Evolutionary conservation across 768 basidiomycete genomes (phyloP), one percentile per base, ranked within the genome.

Genomic region (Mycena maculata): DNA sequence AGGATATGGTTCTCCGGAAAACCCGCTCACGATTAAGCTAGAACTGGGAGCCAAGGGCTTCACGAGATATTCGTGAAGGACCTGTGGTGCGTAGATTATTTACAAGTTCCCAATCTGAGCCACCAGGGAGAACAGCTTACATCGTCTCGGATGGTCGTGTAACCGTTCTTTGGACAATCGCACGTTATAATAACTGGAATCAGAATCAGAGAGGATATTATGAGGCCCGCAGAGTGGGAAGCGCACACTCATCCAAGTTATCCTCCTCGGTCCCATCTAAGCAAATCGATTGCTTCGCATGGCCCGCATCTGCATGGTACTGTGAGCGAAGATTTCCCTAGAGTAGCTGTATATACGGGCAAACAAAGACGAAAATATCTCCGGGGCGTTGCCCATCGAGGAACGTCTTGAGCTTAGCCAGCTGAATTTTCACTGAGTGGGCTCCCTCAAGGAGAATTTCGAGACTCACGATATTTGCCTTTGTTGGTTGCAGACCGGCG

Each of bases 241-340:
- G 4, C 48, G 18, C 4, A 60, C 59, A 33, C 38, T 60, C 59
- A 60, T 61, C 60, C 1, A 53, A 23, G 10, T 41, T 41, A 44
- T 61, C 60, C n/a, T 41, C 27, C 30, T 61, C 60, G 28, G 22
- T 53, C 18, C 60, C 60, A 36, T 61, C 50, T 12, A 42, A n/a
- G 44, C 60, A 61, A 3, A 22, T 20, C 16, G 2, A 11, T 36
- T 53, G 50, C 30, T 15, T 42, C 7, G 30, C 41, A 27, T 61
- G 60, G 3, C 60, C 60, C 50, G 60, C 60, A 61, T 53, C 60
- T 61, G n/a, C 28, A 18, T n/a, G n/a, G n/a, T n/a, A n/a, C n/a
- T n/a, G n/a, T n/a, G n/a, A n/a, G n/a, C n/a, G n/a, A n/a, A n/a
- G n/a, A n/a, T n/a, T n/a, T n/a, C n/a, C n/a, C n/a, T n/a, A n/a